These are phyloP conservation scores for Rutidosis leptorrhynchoides DNA, from an alignment of 129 eudicot species.

Conservation along the genomic window DNA sequence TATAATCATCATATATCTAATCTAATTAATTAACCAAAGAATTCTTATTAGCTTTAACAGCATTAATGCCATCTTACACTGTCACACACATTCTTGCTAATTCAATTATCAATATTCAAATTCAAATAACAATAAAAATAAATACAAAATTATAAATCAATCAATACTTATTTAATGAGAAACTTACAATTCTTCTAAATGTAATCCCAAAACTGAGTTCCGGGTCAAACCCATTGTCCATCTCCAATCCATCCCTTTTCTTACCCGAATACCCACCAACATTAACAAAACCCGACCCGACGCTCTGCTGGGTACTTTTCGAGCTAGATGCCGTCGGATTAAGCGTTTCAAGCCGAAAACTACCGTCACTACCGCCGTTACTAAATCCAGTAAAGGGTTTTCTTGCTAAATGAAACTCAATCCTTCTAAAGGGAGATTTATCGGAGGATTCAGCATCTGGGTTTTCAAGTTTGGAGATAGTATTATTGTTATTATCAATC, in stretches of 20 bases:
- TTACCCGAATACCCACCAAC: constrained; percentile 33
- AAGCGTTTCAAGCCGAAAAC: constrained; percentile 58
- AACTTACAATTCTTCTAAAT: constrained; percentile 71
- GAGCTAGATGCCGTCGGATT: constrained; percentile 40
- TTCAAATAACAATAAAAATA: not conserved
- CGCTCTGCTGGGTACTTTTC: constrained; percentile 8
- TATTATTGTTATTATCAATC: constrained; percentile 1
- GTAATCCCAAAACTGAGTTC: constrained; percentile 59
- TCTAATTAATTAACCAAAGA: not conserved
- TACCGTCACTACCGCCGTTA: constrained; percentile 32
- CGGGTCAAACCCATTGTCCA: constrained; percentile 60
- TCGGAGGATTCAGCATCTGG: constrained; percentile 22
- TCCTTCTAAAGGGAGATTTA: constrained; percentile 43
- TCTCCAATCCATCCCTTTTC: constrained; percentile 40
- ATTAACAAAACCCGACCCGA: constrained; percentile 9
- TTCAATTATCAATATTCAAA: not conserved
- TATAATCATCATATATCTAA: too few species aligned
- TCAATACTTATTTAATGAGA: not conserved
- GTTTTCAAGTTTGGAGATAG: not conserved
- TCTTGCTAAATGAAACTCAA: constrained; percentile 64
- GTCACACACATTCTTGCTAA: not conserved
- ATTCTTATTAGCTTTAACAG: not conserved
- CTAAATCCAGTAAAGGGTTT: constrained; percentile 50
- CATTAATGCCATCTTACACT: not conserved
- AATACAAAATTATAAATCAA: too few species aligned